phyloP scores from a whole-genome alignment of 2,329 filamentous ascomycete genomes.

The Fusarium algeriense region DNA sequence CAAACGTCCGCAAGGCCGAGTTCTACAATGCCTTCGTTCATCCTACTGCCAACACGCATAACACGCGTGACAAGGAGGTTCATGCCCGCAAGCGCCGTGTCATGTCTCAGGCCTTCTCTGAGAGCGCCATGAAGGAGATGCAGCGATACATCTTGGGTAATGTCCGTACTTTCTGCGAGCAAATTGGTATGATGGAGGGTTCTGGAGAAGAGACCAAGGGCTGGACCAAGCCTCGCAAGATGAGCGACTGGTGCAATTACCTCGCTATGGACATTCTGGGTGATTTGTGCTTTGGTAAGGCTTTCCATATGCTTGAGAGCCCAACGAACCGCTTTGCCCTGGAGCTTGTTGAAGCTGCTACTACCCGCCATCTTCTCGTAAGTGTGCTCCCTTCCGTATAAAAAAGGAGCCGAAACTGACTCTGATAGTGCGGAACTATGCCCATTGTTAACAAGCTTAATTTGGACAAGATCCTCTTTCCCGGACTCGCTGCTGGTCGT shows the following conservation, averaged over 20 bases:
- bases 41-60: slow-evolving; percentile 79
- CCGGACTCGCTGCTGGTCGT: slow-evolving; percentile 73
- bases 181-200: slow-evolving; percentile 60
- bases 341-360: slow-evolving; percentile 74
- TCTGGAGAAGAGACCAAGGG: slow-evolving; percentile 63
- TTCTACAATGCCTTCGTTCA: slow-evolving; percentile 82
- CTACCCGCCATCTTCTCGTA: slow-evolving; percentile 76
- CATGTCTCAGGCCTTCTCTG: slow-evolving; percentile 78
- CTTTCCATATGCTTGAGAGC: slow-evolving; percentile 71
- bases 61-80: slow-evolving; percentile 74
- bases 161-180: slow-evolving; percentile 74
- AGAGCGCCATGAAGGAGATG: slow-evolving; percentile 74
- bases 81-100: slow-evolving; percentile 80
- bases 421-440: slow-evolving; percentile 75
- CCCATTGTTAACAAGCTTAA: slow-evolving; percentile 74
- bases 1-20: slow-evolving; percentile 75
- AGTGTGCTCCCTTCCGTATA: slow-evolving; percentile 47
- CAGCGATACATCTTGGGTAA: slow-evolving; percentile 75
- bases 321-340: slow-evolving; percentile 75
- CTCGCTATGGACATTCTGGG: slow-evolving; percentile 73
- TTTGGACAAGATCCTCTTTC: slow-evolving; percentile 77
- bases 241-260: slow-evolving; percentile 73
- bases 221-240: slow-evolving; percentile 70
- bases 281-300: slow-evolving; percentile 71
- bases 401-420: slow-evolving; percentile 18